A percentile compares a stretch with the other conserved stretches of the same genome.
phyloP scores from a whole-genome alignment of 805 yeast species.

The Candida tallmaniae region DNA sequence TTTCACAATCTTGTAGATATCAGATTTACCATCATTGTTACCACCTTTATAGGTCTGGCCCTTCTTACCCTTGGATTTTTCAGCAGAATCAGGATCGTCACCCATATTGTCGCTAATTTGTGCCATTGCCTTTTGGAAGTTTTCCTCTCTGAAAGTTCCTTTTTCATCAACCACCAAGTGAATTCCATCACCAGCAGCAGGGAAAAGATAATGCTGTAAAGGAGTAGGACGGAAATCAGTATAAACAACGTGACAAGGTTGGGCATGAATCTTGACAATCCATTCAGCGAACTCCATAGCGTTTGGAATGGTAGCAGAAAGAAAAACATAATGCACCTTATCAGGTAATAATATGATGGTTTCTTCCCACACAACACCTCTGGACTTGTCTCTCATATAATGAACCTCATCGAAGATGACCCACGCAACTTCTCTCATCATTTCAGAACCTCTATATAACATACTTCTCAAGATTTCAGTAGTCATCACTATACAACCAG shows the following conservation, averaged over 20 bases:
- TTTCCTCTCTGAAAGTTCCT: constrained; percentile 93
- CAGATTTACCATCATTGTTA: constrained; percentile 68
- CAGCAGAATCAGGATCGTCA: constrained; percentile 69
- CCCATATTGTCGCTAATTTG: constrained; percentile 78
- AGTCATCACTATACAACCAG: constrained; percentile 94
- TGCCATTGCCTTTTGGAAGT: constrained; percentile 98
- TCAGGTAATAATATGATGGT: constrained; percentile 97
- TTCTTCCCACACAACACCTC: constrained; percentile 99
- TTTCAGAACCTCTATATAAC: constrained; percentile 95
- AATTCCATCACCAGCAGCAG: constrained; percentile 98
- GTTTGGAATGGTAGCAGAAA: constrained; percentile 98
- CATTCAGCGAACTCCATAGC: constrained; percentile 98
- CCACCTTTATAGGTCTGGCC: constrained; percentile 89
- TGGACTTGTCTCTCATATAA: constrained; percentile 91
- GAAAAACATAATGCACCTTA: constrained; percentile 83
- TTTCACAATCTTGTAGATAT: constrained; percentile 92
- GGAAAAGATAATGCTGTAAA: constrained; percentile 92
- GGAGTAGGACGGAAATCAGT: constrained; percentile 99
- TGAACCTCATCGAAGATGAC: constrained; percentile 98
- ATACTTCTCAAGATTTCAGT: constrained; percentile 93
- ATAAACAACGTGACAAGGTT: constrained; percentile 98
- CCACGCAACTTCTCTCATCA: constrained; percentile 94
- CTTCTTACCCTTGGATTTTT: constrained; percentile 59
- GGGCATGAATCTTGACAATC: constrained; percentile 91
- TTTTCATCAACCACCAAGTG: constrained; percentile 97